These are phyloP conservation scores for Somion occarium DNA, from an alignment of 1,284 basidiomycete species.

Conservation along the genomic window DNA sequence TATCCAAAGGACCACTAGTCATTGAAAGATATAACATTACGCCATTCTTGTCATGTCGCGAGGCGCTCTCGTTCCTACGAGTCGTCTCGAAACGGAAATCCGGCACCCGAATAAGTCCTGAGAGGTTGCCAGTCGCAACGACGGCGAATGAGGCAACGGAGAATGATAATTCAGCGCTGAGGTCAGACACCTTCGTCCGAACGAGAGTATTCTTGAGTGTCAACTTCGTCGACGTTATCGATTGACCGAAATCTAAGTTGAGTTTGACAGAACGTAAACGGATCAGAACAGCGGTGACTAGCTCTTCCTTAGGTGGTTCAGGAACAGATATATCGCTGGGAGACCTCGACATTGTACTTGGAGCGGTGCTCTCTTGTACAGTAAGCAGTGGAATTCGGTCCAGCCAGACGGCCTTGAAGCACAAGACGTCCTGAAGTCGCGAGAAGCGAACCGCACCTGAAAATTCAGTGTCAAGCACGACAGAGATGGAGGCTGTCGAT, in stretches of 20 bases:
- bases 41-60: conserved; percentile 21
- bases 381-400: conserved; percentile 76
- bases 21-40: conserved; percentile 70
- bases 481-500: conserved; percentile 55
- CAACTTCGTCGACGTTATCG: conserved; percentile 60
- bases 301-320: conserved; percentile 37
- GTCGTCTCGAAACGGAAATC: conserved; percentile 75
- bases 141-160: conserved; percentile 62
- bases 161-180: conserved; percentile 57
- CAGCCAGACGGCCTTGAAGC: conserved; percentile 88
- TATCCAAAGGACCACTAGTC: conserved; percentile 68
- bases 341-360: conserved; percentile 16
- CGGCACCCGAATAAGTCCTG: conserved; percentile 65
- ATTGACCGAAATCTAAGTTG: conserved; percentile 75
- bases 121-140: conserved; percentile 68
- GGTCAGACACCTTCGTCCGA: conserved; percentile 56
- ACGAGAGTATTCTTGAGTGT: conserved; percentile 57
- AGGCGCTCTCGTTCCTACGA: conserved; percentile 42
- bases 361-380: conserved; percentile 30
- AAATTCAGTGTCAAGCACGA: conserved; percentile 74
- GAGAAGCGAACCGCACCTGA: conserved; percentile 72
- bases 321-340: conserved; percentile 8
- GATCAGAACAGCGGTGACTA: conserved; percentile 58
- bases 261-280: conserved; percentile 69
- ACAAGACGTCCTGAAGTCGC: conserved; percentile 79